Base-by-base conservation (phyloP, 2,329 filamentous ascomycete species). In the Basipetospora chlamydospora region DNA sequence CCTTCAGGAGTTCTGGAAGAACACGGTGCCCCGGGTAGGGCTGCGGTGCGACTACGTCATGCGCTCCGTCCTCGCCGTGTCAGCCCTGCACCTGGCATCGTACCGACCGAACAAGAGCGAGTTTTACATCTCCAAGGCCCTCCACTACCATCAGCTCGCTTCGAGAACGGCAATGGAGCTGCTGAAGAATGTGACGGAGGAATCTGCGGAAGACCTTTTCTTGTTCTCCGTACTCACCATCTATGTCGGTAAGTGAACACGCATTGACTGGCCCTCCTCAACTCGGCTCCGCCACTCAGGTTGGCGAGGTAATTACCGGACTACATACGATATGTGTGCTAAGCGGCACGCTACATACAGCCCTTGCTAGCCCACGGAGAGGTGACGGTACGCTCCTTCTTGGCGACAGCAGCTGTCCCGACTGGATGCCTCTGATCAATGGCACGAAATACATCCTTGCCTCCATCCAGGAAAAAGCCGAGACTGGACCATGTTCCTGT, bases 11-110 rank as follows among this genome's bases (percentile, higher is more conserved):
- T 56, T 68, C 22, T 70, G 64, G 61, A 57, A 59, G 6, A 53
- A 63, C 8, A 61, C 60, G 35, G 58, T 63, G 3, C 60, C 66
- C 9, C 54, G 59, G 12, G 47, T 67, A 18, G 66, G 60, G 3
- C 60, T 70, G 21, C 42, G 51, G 1, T 58, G 58, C 39, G 59
- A 58, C n/a, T 68, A 62, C 41, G 59, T 69, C 7, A 60, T 71
- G 48, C 60, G 60, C 11, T 57, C 55, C n/a, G 55, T 70, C 10
- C 52, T 72, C 8, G 61, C 66, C 6, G 44, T 70, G 6, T 58
- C 65, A 2, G 65, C 66, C 1, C 47, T 69, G 3, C 66, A 72
- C 40, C 50, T 70, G 3, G 60, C 64, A 2, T 28, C 13, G 5
- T 15, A 28, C 26, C 26, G 26, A 9, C 26, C 26, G 10, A 15